Base-by-base conservation (phyloP, 179 eudicot genomes). In the Beta macrorhiza region DNA sequence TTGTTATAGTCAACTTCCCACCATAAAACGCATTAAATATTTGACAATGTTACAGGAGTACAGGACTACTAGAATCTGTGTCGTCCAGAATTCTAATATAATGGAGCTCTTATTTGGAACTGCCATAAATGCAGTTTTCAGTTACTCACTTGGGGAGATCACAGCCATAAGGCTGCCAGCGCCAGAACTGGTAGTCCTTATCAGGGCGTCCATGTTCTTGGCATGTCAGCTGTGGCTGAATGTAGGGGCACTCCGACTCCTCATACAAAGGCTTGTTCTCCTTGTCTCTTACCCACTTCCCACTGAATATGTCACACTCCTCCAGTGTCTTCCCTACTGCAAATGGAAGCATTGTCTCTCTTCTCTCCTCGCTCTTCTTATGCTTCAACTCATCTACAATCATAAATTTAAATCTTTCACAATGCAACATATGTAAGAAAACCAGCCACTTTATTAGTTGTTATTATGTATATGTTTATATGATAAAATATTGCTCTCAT, bases 151-250 rank as follows among this genome's bases (percentile, higher is more conserved):
- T 89, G 29, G 97, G 97, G 53, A 96, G 90, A 84, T 91, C 83
- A 78, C 99, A 96, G 44, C 77, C 85, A 86, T 89, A 78, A 42
- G 99, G 99, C 62, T 94, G 92, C 99, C 99, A 94, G 71, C 97
- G 88, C 98, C 97, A 94, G 63, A 78, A 72, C 84, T 82, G 97
- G 45, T 90, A 94, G 12, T 88, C 93, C 67, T 78, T 85, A 4
- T 92, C 98, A 10, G 97, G 98, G 12, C 98, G 93, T 80, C 97
- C 98, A 62, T 91, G 94, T 47, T 89, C 85, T 86, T 84, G 89
- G 76, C 99, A 96, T 6, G 97, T 92, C 73, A 94, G 49, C 80
- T 96, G 97, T 6, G 97, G 97, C 68, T 84, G 89, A 61, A 96
- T 90, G 77, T 91, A 94, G 2, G 97, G 98, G 71, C 99, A 96